phyloP scores from a whole-genome alignment of 306 rosid genomes.

The Ormosia emarginata region DNA sequence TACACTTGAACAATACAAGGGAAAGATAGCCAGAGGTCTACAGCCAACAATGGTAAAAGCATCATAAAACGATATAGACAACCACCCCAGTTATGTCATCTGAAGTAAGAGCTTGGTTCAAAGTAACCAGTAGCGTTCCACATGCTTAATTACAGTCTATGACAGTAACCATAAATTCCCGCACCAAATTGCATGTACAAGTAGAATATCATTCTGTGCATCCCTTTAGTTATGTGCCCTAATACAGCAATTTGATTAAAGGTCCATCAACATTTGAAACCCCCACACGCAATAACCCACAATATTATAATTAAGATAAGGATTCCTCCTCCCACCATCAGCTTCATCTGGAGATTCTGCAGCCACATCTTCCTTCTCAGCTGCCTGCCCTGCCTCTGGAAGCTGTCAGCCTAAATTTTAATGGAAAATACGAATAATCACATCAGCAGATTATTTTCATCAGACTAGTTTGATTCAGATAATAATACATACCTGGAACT shows the following conservation, averaged over 20 bases:
- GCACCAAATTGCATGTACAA: conserved; percentile 30
- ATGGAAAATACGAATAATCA: background rate
- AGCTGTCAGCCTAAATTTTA: conserved; percentile 85
- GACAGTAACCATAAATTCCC: conserved; percentile 24
- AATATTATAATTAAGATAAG: conserved; percentile 56
- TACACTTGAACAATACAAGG: background rate
- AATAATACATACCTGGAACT: conserved; percentile 73
- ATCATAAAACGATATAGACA: conserved; percentile 7
- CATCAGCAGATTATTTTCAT: background rate
- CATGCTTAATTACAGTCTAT: conserved; percentile 35
- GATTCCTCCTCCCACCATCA: conserved; percentile 81
- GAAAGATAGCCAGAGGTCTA: background rate
- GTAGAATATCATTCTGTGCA: conserved; percentile 41
- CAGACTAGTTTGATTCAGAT: background rate
- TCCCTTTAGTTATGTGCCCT: conserved; percentile 26
- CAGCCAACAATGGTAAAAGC: background rate
- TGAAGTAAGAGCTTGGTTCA: background rate
- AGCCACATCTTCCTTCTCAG: conserved; percentile 96
- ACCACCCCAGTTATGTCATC: background rate
- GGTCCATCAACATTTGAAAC: conserved; percentile 72
- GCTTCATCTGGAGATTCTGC: conserved; percentile 88
- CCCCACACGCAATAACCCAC: conserved; percentile 84
- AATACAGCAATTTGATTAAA: background rate
- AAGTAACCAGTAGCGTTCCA: conserved; percentile 15
- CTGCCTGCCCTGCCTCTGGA: conserved; percentile 97